These are phyloP conservation scores for Mercurialis annua DNA, from an alignment of 345 rosid genomes.

Conservation along the genomic window DNA sequence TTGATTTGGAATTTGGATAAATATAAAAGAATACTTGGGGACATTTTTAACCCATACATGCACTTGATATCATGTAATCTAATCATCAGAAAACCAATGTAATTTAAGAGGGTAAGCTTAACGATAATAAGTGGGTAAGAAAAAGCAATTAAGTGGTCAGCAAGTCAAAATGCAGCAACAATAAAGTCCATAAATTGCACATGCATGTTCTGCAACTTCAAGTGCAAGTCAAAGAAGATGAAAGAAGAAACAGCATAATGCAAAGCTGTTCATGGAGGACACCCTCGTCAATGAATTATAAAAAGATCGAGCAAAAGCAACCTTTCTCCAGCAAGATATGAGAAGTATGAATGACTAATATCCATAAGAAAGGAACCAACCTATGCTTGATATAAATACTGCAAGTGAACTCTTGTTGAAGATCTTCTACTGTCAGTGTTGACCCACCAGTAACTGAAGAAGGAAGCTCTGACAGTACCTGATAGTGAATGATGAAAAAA, in stretches of 20 bases:
- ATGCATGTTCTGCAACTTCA: no score
- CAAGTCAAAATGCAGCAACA: background rate
- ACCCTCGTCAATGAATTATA: background rate
- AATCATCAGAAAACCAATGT: background rate
- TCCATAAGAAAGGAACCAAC: conserved; percentile 35
- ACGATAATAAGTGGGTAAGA: background rate
- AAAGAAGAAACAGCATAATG: conserved; percentile 3
- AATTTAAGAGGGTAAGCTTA: background rate
- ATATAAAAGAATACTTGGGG: background rate
- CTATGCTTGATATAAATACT: conserved; percentile 81
- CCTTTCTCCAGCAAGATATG: background rate
- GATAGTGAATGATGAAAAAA: conserved; percentile 13
- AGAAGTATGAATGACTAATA: background rate
- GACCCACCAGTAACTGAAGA: conserved; percentile 71
- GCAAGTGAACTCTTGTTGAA: conserved; percentile 88
- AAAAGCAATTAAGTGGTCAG: background rate
- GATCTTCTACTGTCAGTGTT: conserved; percentile 75
- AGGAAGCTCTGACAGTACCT: conserved; percentile 82
- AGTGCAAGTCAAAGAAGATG: background rate
- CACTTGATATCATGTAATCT: background rate
- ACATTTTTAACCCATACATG: background rate
- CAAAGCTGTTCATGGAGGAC: background rate
- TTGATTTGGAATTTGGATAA: background rate
- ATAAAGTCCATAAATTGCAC: background rate
- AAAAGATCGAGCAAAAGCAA: background rate